Evolutionary conservation across 2,329 filamentous ascomycete genomes (phyloP), one percentile per base, ranked within the genome.

Genomic region (Helminthosporium solani): DNA sequence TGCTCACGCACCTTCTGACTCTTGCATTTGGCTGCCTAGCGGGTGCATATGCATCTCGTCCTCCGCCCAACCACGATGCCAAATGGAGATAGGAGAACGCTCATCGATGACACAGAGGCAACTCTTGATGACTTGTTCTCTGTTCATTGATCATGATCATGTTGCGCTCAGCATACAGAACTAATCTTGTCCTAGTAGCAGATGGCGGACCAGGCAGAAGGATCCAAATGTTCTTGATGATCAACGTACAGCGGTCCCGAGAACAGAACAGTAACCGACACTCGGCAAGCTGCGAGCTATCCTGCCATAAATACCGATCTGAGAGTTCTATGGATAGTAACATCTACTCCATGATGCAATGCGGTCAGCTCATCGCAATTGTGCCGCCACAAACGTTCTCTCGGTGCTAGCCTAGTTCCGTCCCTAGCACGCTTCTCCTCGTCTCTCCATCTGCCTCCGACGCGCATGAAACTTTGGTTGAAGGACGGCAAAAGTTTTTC

Each of bases 131-230:
- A 51, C 40, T 40, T 51, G 48, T 46, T 47, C 49, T 42, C 38
- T 47, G 36, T 44, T 42, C 27, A 41, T 28, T 21, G 42, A 45
- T 40, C 25, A 20, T 21, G 42, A 45, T 40, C 25, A 20, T 44
- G 33, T 33, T 33, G 31, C 49, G 58, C 54, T 61, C 53, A 59
- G 54, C 50, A 42, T 59, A 53, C 56, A 61, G 52, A 38, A 50
- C 51, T 56, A 55, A 51, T 34, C 38, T 46, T 40, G 43, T 48
- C 38, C 40, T 43, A 41, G 33, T 46, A 56, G 53, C 56, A 54
- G n/a, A 52, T 40, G 31, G 33, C 28, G 20, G 23, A 40, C 44
- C 42, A 50, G 47, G 47, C 47, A 50, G 38, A 50, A 35, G 40
- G 40, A 12, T 4, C 35, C 35, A 21, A 25, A 16, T 2, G 19